Conservation (phyloP, 306 rosid species). For the Dalbergia cochinchinensis region DNA sequence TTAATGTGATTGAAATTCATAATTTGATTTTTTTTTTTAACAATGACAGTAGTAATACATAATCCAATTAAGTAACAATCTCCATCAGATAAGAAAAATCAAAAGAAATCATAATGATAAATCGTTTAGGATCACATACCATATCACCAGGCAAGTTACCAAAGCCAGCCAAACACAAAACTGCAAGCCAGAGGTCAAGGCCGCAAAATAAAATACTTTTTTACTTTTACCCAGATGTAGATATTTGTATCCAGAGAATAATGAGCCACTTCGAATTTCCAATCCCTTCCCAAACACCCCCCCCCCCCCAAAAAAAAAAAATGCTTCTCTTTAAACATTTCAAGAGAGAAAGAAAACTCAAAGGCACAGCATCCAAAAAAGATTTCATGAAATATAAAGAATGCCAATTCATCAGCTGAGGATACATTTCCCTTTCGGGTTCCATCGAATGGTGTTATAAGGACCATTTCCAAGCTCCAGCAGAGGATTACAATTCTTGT, state of each 20-base stretch:
- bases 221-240: slow-evolving; percentile 19
- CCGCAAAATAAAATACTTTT: slow-evolving; percentile 36
- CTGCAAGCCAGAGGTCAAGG: slow-evolving; percentile 74
- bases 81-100: slow-evolving; percentile 24
- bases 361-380: slow-evolving; percentile 8
- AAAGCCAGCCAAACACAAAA: slow-evolving; percentile 92
- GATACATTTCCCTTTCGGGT: slow-evolving; percentile 95
- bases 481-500: slow-evolving; percentile 95
- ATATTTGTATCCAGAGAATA: slow-evolving; percentile 29
- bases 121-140: slow-evolving; percentile 65
- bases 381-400: slow-evolving; percentile 27
- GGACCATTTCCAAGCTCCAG: slow-evolving; percentile 97
- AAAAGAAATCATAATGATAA: slow-evolving; percentile 42
- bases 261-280: slow-evolving; percentile 23
- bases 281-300: slow-evolving; percentile 20
- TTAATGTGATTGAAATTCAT: slow-evolving; percentile 27
- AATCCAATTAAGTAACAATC: slow-evolving; percentile 19
- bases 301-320: too few species aligned
- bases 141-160: slow-evolving; percentile 96
- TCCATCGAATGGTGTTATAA: slow-evolving; percentile 91
- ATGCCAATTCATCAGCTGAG: slow-evolving; percentile 48
- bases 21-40: slow-evolving; percentile 16
- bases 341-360: slow-evolving; percentile 21
- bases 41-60: slow-evolving; percentile 15
- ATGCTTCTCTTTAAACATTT: background rate